Percentiles rank a stretch among this genome's conserved stretches.
Conservation (phyloP, 73 alveolate species). For the Paraurostyla sp. region DNA sequence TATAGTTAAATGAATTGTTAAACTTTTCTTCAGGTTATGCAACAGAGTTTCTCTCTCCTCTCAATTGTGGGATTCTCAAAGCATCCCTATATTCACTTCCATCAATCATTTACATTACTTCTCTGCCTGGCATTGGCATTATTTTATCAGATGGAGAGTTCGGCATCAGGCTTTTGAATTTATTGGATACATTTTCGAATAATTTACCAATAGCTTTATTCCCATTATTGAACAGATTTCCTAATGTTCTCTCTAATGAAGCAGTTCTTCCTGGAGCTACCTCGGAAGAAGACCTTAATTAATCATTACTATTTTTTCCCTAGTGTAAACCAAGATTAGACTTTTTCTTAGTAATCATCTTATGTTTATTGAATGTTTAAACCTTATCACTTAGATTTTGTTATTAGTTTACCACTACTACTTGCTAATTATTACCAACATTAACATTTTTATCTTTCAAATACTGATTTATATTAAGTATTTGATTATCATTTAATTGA, state of each 20-base stretch:
- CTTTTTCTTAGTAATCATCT: neutral
- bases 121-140: neutral
- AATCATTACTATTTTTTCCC: neutral
- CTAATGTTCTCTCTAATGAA: slow-evolving; percentile 11
- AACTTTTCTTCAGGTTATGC: neutral
- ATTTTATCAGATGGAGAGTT: slow-evolving; percentile 4
- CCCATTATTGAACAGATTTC: neutral
- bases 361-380: slow-evolving; percentile 4
- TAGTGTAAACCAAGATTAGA: neutral
- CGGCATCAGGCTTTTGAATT: slow-evolving; percentile 1
- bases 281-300: neutral
- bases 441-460: neutral
- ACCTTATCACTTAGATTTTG: slow-evolving; percentile 29
- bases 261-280: neutral
- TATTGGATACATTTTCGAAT: neutral
- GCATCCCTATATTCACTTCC: neutral
- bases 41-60: neutral
- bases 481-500: neutral
- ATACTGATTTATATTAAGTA: neutral
- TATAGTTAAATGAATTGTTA: too few species aligned
- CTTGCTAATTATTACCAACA: neutral
- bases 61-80: neutral
- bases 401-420: neutral
- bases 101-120: neutral
- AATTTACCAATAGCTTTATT: slow-evolving; percentile 14